A percentile compares a stretch with the other conserved stretches of the same genome.
Conservation (phyloP, 345 rosid species). For the Carallia pectinifolia region DNA sequence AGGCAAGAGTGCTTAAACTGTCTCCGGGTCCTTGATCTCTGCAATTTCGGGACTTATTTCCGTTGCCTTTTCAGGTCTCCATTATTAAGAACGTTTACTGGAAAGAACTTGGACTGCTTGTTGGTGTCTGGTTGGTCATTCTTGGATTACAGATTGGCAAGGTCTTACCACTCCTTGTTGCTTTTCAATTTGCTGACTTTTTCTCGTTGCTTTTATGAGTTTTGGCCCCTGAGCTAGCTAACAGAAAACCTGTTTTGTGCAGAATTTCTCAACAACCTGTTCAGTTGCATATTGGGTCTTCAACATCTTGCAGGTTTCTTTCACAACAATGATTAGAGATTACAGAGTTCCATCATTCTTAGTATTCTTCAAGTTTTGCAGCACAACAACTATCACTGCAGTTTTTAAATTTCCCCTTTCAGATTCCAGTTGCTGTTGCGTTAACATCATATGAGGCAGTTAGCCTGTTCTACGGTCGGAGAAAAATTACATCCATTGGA, state of each 20-base stretch:
- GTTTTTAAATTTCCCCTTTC: not conserved
- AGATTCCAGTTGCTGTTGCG: slow-evolving; percentile 29
- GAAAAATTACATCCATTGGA: slow-evolving; percentile 43
- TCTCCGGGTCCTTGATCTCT: not conserved
- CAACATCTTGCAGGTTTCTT: slow-evolving; percentile 17
- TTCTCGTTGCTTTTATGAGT: not conserved
- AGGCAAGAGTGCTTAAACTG: not conserved
- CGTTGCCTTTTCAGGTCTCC: slow-evolving; percentile 27
- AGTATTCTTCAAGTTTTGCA: not conserved
- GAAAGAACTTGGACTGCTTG: slow-evolving; percentile 47
- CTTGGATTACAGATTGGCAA: slow-evolving; percentile 47
- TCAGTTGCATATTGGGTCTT: slow-evolving; percentile 21
- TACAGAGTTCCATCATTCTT: too few species aligned
- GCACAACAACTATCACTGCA: not conserved
- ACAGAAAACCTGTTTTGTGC: not conserved
- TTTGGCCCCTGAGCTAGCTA: not conserved
- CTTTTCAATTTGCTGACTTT: not conserved
- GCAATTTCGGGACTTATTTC: slow-evolving; percentile 2
- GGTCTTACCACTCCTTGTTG: slow-evolving; percentile 25
- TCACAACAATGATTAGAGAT: too few species aligned
- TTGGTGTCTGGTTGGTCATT: slow-evolving; percentile 45
- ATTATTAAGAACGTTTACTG: slow-evolving; percentile 40
- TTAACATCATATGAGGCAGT: slow-evolving; percentile 28
- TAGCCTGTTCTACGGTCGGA: slow-evolving; percentile 37
- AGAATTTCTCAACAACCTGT: slow-evolving; percentile 22